Conservation (phyloP, 2,329 filamentous ascomycete species). For the Stagonosporopsis chrysanthemi region DNA sequence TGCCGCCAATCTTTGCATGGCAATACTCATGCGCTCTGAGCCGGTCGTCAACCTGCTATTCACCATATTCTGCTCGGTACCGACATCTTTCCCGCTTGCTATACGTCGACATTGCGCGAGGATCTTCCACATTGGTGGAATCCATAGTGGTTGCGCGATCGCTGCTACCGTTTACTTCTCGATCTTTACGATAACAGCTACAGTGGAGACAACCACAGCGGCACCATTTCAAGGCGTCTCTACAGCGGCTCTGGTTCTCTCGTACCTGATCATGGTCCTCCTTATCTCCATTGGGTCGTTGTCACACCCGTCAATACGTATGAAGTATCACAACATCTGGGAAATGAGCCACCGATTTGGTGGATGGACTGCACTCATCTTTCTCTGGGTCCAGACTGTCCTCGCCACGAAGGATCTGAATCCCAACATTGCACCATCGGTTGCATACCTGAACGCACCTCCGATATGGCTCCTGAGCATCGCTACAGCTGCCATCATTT, state of each 20-base stretch:
- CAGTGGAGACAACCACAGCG: constrained; percentile 31
- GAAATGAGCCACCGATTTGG: constrained; percentile 49
- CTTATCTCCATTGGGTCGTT: constrained; percentile 41
- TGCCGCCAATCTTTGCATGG: constrained; percentile 47
- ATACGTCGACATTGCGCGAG: constrained; percentile 45
- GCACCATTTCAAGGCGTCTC: constrained; percentile 17
- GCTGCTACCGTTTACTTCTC: constrained; percentile 54
- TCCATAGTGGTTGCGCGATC: constrained; percentile 48
- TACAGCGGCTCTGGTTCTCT: constrained; percentile 36
- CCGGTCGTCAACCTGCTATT: constrained; percentile 49
- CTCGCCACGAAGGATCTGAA: constrained; percentile 38
- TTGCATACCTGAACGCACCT: constrained; percentile 37
- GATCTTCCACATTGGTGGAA: constrained; percentile 49
- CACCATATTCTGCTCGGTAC: constrained; percentile 45
- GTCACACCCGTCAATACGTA: constrained; percentile 43
- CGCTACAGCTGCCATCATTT: constrained; percentile 71
- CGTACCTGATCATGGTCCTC: constrained; percentile 40
- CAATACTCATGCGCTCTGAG: constrained; percentile 47
- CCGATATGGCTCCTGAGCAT: constrained; percentile 73
- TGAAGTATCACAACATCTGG: constrained; percentile 45
- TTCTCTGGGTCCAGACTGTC: constrained; percentile 46
- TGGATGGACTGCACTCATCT: constrained; percentile 47
- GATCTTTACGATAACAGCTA: constrained; percentile 51
- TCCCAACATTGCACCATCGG: constrained; percentile 22
- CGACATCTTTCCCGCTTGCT: constrained; percentile 38